phyloP scores from a whole-genome alignment of 352 stramenopile species.

The Phytopythium helicoides region DNA sequence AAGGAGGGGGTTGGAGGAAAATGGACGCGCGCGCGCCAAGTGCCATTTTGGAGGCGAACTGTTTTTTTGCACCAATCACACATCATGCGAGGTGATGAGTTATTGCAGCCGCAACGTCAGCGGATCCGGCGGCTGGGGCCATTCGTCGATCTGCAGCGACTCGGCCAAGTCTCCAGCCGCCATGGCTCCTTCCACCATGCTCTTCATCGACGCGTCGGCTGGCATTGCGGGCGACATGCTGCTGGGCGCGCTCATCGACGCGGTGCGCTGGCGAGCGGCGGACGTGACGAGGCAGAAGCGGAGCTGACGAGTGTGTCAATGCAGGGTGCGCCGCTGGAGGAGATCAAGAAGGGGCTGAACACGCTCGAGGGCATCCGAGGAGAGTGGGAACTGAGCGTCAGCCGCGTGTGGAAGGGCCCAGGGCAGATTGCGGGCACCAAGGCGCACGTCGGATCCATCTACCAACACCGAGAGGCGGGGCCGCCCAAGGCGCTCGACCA shows the following conservation, averaged over 20 bases:
- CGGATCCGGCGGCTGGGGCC: neutral
- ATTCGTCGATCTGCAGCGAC: neutral
- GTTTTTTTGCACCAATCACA: conserved; percentile 7
- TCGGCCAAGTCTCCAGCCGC: neutral
- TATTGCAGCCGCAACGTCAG: conserved; percentile 4
- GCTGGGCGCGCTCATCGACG: conserved; percentile 85
- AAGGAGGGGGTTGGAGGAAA: too few species aligned
- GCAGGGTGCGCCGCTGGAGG: conserved; percentile 58
- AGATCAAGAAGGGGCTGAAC: conserved; percentile 54
- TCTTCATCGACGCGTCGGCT: conserved; percentile 89
- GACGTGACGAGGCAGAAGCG: neutral
- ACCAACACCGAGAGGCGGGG: conserved; percentile 64
- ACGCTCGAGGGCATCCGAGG: conserved; percentile 64
- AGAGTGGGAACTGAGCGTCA: conserved; percentile 84
- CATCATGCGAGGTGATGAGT: conserved; percentile 1
- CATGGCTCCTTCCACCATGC: conserved; percentile 25
- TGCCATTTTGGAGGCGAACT: too few species aligned
- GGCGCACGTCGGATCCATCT: conserved; percentile 85
- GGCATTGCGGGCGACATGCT: conserved; percentile 92
- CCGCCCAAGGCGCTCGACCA: conserved; percentile 27
- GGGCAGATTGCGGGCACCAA: conserved; percentile 90
- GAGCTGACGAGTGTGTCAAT: neutral
- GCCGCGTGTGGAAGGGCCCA: conserved; percentile 77
- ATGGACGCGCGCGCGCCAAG: too few species aligned
- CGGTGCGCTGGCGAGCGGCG: conserved; percentile 32